Evolutionary conservation across 108 stramenopile genomes (phyloP).

Genomic region (Licmophora abbreviata): DNA sequence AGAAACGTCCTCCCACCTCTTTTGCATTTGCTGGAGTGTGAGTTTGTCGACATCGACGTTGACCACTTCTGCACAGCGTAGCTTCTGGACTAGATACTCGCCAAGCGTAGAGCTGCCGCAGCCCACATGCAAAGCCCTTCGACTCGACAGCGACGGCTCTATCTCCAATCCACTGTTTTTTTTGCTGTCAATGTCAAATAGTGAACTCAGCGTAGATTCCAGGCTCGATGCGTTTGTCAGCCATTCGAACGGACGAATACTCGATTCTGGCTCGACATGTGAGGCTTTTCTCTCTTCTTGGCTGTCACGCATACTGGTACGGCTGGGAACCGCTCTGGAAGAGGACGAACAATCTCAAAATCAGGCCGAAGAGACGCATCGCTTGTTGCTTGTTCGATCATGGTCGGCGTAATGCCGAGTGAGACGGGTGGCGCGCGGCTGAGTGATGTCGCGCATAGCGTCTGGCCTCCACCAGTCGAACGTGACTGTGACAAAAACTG

Average conservation of each 20-base stretch:
- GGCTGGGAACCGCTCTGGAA: too few species aligned
- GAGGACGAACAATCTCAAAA: too few species aligned
- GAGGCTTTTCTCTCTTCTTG: too few species aligned
- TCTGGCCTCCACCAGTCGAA: too few species aligned
- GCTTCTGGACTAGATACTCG: constrained; percentile 40
- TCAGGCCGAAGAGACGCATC: too few species aligned
- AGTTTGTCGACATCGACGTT: constrained; percentile 62
- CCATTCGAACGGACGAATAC: constrained; percentile 45
- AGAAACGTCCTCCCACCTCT: constrained; percentile 39
- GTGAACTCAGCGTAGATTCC: constrained; percentile 8
- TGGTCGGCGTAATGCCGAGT: too few species aligned
- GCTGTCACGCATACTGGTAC: too few species aligned
- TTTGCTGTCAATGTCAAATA: neutral
- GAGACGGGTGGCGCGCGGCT: too few species aligned
- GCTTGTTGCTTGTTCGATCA: too few species aligned
- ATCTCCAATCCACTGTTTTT: neutral
- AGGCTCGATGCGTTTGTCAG: constrained; percentile 37
- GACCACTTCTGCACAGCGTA: constrained; percentile 40
- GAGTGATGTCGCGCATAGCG: too few species aligned
- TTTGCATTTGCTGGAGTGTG: constrained; percentile 42
- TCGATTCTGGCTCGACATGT: too few species aligned
- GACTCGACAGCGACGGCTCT: neutral
- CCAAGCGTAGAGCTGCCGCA: constrained; percentile 69
- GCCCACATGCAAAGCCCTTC: constrained; percentile 63
- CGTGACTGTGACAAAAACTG: too few species aligned